Conservation (phyloP, 1,284 basidiomycete species). For the Puccinia polysora region DNA sequence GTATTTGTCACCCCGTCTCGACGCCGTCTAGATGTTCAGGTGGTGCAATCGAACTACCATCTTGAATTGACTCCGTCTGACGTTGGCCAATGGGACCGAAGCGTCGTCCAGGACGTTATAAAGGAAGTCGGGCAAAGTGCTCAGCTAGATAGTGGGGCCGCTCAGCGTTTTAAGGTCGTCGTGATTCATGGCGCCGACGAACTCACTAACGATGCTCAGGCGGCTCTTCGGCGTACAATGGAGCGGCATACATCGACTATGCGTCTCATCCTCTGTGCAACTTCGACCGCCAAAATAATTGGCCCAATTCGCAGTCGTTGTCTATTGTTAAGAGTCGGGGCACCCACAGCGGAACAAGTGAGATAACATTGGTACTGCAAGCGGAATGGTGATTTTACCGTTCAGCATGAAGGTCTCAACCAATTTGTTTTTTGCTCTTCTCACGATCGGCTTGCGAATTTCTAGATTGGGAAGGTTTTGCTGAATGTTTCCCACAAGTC, state of each 20-base stretch:
- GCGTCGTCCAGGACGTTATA: constrained; percentile 92
- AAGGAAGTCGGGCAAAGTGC: constrained; percentile 99
- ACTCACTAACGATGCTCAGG: constrained; percentile 90
- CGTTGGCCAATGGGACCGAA: constrained; percentile 89
- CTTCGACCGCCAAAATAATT: constrained; percentile 91
- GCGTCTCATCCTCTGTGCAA: constrained; percentile 95
- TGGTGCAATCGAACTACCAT: constrained; percentile 96
- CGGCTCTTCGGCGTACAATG: constrained; percentile 94
- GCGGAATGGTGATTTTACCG: too few species aligned
- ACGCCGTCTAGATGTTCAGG: constrained; percentile 90
- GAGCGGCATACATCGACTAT: constrained; percentile 99
- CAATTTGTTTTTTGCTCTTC: too few species aligned
- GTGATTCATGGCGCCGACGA: constrained; percentile 97
- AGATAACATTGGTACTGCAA: too few species aligned
- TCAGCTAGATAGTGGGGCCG: constrained; percentile 91
- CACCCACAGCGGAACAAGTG: constrained; percentile 67
- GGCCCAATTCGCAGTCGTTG: constrained; percentile 95
- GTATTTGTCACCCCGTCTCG: constrained; percentile 92
- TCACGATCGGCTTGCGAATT: neutral
- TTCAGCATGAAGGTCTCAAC: too few species aligned
- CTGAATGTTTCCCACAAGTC: constrained; percentile 76
- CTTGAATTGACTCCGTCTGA: constrained; percentile 97
- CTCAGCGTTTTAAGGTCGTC: constrained; percentile 97
- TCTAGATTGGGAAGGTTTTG: constrained; percentile 70
- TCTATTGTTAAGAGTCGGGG: constrained; percentile 85